Base-by-base conservation (phyloP, 257 asterid species). In the Perilla frutescens region DNA sequence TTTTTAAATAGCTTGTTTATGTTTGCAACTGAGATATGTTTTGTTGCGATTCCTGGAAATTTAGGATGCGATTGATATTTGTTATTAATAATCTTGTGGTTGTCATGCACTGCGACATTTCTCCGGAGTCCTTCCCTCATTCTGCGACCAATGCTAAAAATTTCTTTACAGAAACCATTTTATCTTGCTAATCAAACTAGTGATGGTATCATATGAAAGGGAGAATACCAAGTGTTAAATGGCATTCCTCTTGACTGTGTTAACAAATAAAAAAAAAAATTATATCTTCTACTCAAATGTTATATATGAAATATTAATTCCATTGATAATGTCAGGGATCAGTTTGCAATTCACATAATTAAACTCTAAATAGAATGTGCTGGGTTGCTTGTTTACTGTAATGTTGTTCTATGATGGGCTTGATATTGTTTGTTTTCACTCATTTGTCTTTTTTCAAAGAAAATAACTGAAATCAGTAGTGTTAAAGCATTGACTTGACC, bases 171-270 rank as follows among this genome's bases (percentile, higher is more conserved):
- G 9, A 67, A 29, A 7, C 58, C 54, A 69, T 32, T 51, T 65
- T 20, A 60, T 61, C 34, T 57, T 77, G 68, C 14, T 47, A 40
- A 39, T 61, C 14, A 41, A 73, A 64, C 59, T 59, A 58, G 69
- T 58, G 20, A 47, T 20, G 63, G 69, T 29, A 14, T 58, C 54
- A 36, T 62, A 26, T 62, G 15, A 15, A 41, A 47, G 73, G 32
- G 50, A 41, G 32, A 6, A 11, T 15, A 44, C 71, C 72, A 45
- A 49, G 56, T 62, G 47, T 34, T 57, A 13, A 15, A 10, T 13
- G 59, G 57, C 32, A 20, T 53, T 76, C 57, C 39, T 43, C 76
- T 58, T 20, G 56, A 66, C 7, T 15, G 50, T 61, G 44, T 37
- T 54, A 62, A 62, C 41, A 6, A 39, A 55, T 59, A 53, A 47